Conservation (phyloP, 2,329 filamentous ascomycete species). For the Cercospora sojina region DNA sequence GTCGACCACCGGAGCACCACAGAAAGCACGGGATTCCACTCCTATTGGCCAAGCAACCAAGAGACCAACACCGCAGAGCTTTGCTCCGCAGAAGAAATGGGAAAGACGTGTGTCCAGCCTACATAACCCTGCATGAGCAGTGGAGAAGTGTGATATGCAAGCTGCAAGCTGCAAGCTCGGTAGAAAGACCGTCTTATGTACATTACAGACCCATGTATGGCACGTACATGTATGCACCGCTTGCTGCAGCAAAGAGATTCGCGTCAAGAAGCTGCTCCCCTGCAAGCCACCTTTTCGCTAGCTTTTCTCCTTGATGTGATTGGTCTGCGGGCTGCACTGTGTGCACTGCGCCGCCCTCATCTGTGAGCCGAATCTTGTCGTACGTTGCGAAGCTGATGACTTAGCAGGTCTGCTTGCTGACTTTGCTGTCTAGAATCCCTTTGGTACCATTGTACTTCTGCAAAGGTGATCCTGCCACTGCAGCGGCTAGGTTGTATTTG, state of each 20-base stretch:
- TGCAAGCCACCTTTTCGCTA: background rate
- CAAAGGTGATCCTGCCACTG: background rate
- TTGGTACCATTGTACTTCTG: background rate
- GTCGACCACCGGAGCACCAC: background rate
- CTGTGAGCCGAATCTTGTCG: background rate
- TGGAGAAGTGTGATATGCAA: background rate
- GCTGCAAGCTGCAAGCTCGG: background rate
- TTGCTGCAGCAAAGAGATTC: background rate
- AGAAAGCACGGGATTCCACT: background rate
- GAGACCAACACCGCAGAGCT: background rate
- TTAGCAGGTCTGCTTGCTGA: constrained; percentile 4
- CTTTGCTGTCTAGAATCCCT: background rate
- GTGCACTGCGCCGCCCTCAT: background rate
- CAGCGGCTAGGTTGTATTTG: background rate
- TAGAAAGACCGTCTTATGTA: background rate
- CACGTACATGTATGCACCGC: background rate
- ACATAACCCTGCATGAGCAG: background rate
- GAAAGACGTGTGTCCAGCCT: background rate
- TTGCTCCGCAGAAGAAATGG: background rate
- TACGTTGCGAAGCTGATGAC: background rate
- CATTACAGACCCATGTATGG: background rate
- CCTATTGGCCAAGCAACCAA: background rate
- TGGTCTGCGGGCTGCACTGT: background rate
- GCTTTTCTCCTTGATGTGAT: background rate
- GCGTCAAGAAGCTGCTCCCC: background rate